Conservation (phyloP, 2,329 filamentous ascomycete species). For the Aspergillus brunneoviolaceus region DNA sequence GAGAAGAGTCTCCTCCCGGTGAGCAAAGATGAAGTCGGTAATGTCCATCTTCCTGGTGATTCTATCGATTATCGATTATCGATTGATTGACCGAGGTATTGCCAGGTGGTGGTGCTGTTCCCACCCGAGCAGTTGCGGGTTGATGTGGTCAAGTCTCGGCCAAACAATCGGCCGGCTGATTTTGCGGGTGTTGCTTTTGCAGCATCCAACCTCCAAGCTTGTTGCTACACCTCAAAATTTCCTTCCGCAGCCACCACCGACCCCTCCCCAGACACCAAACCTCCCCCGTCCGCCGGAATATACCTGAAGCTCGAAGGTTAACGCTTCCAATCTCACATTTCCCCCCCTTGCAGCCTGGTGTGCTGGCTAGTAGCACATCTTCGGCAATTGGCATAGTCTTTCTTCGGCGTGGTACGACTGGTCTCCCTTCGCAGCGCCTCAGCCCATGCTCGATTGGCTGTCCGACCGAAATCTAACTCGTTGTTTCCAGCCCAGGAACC, state of each 20-base stretch:
- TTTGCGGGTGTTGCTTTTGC: constrained; percentile 28
- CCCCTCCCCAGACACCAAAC: constrained; percentile 5
- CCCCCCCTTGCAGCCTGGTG: not conserved
- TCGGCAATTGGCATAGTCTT: constrained; percentile 12
- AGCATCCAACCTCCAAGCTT: constrained; percentile 21
- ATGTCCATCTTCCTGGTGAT: constrained; percentile 69
- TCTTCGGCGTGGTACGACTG: constrained; percentile 10
- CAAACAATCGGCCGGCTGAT: constrained; percentile 33
- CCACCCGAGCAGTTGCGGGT: constrained; percentile 20
- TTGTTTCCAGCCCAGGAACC: not conserved
- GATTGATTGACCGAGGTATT: constrained; percentile 4
- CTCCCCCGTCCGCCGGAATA: not conserved
- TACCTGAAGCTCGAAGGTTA: not conserved
- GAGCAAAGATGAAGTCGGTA: constrained; percentile 76
- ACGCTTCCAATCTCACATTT: not conserved
- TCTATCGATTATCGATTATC: not conserved
- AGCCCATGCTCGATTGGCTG: constrained; percentile 2
- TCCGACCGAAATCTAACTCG: constrained; percentile 1
- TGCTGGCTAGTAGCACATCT: constrained; percentile 3
- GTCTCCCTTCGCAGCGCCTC: constrained; percentile 4
- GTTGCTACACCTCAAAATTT: constrained; percentile 22
- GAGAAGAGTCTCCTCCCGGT: constrained; percentile 78
- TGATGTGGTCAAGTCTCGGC: constrained; percentile 31
- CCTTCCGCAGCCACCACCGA: constrained; percentile 11
- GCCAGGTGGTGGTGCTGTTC: constrained; percentile 6